Base-by-base conservation (phyloP, 140 eudicot genomes). In the Stevia rebaudiana region DNA sequence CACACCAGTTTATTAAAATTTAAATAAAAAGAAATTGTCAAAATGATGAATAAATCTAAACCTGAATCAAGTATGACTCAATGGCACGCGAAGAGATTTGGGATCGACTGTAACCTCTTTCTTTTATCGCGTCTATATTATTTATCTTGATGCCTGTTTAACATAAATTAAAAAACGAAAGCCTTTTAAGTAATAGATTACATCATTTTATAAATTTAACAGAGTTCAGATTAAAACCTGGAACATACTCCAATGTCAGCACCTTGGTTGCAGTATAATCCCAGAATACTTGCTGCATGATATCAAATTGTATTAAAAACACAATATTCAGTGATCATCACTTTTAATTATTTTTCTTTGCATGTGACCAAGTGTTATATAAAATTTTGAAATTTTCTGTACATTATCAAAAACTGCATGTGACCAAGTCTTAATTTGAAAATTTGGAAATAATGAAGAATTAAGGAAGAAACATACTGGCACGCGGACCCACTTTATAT, bases 401-500 rank as follows among this genome's bases (percentile, higher is more conserved):
- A 30, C 35, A 19, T 28, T 28, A 28, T 1, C 33, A 28, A 2
- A 28, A 28, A 28, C 4, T 28, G 33, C 33, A 28, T 4, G 33
- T 28, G 2, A 12, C 33, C 23, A 48, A 31, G 37, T 16, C 8
- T 47, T 24, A 17, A 8, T 4, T 17, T 8, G 49, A 16, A 41
- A 52, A 8, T 57, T 35, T 3, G 24, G 58, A 33, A 42, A 39
- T 24, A 43, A 28, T 12, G 58, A 58, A 52, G 41, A 65, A 48
- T 67, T 40, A 2, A 63, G 70, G 61, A 73, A 73, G 80, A 77
- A 78, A 81, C 97, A 57, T 88, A 94, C 99, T 76, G 99, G 99
- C 60, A 94, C 99, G 68, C 99, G 95, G 81, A 94, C 95, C 99
- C 99, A 94, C 88, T 94, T 94, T 52, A 88, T 75, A 75, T 94